Conservation (phyloP, 495 filamentous ascomycete genomes). For the Tuber brumale region DNA sequence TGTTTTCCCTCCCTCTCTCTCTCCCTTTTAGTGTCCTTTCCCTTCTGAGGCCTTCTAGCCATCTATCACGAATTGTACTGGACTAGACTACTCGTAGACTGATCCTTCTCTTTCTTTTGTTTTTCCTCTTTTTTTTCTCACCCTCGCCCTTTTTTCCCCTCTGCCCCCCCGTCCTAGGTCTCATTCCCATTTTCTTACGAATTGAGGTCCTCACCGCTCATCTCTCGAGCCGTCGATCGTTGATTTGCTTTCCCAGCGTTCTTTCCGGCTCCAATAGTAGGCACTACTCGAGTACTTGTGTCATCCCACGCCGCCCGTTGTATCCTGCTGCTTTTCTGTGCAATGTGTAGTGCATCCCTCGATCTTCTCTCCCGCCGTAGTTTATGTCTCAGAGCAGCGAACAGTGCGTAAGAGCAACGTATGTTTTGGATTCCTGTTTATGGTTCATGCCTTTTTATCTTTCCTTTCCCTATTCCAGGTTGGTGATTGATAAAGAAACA, state of each 20-base stretch:
- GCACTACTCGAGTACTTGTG: constrained; percentile 31
- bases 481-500: not conserved
- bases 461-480: not conserved
- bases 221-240: constrained; percentile 37
- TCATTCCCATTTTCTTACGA: not conserved
- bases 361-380: constrained; percentile 5
- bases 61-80: constrained; percentile 34
- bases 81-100: constrained; percentile 23
- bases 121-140: not conserved
- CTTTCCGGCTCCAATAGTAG: constrained; percentile 32
- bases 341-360: constrained; percentile 4
- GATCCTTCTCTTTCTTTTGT: constrained; percentile 11
- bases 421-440: not conserved
- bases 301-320: constrained; percentile 39
- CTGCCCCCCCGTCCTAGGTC: constrained; percentile 1
- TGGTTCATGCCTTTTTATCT: not conserved
- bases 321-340: constrained; percentile 18
- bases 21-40: constrained; percentile 35
- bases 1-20: not conserved
- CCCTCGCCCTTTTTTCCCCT: constrained; percentile 23
- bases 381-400: constrained; percentile 4
- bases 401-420: not conserved
- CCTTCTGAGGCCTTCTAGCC: constrained; percentile 29
- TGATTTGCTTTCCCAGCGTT: constrained; percentile 36
- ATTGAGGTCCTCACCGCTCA: constrained; percentile 24